phyloP scores from a whole-genome alignment of 148 eudicot species.

The Selenicereus undatus region DNA sequence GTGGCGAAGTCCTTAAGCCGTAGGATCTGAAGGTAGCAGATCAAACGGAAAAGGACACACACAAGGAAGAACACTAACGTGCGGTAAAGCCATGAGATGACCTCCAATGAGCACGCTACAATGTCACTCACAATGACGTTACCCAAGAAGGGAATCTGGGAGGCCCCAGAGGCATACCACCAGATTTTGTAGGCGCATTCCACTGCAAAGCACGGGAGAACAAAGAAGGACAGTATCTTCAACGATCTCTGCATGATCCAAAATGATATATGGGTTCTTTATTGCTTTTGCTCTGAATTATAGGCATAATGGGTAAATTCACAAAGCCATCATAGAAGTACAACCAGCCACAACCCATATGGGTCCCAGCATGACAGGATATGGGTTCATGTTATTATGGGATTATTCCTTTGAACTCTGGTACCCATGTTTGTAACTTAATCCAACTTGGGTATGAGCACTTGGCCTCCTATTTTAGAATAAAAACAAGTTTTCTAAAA shows the following conservation, averaged over 20 bases:
- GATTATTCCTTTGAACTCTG: not conserved
- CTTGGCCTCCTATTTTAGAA: not conserved
- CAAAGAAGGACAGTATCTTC: conserved; percentile 58
- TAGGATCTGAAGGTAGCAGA: conserved; percentile 86
- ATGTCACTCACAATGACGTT: conserved; percentile 53
- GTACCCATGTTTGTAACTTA: not conserved
- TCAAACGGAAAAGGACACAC: conserved; percentile 84
- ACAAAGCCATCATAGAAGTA: not conserved
- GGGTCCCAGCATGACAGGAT: not conserved
- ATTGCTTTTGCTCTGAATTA: not conserved
- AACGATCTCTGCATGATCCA: conserved; percentile 68
- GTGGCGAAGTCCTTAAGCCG: conserved; percentile 72
- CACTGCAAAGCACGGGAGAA: conserved; percentile 67
- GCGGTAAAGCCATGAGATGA: conserved; percentile 83
- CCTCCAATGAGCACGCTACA: conserved; percentile 65
- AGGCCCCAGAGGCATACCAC: conserved; percentile 87
- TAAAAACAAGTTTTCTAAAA: not conserved
- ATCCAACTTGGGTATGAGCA: not conserved
- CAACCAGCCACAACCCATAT: not conserved
- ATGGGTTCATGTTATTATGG: not conserved
- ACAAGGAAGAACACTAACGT: conserved; percentile 78
- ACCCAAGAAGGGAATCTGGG: conserved; percentile 73
- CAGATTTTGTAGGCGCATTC: conserved; percentile 81
- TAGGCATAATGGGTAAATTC: conserved; percentile 2
- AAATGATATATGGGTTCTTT: not conserved